Conservation (phyloP, 164 flowering plant species). For the Paratinospora sagittata region DNA sequence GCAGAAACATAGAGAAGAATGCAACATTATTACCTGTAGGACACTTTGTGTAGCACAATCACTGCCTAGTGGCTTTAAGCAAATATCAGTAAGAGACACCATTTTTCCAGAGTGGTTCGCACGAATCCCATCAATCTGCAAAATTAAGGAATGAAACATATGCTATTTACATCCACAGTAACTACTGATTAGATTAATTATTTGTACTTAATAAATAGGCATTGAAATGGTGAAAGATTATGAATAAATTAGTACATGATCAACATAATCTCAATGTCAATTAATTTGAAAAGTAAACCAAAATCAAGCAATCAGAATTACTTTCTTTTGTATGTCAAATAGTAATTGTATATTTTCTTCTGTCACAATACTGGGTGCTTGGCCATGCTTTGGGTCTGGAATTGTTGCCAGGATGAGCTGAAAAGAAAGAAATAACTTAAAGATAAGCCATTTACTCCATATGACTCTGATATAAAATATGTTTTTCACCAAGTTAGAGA, state of each 20-base stretch:
- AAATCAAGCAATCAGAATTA: constrained; percentile 18
- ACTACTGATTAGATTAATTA: not conserved
- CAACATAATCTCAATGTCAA: constrained; percentile 6
- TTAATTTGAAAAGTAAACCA: constrained; percentile 6
- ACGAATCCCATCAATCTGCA: constrained; percentile 69
- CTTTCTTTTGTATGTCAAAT: constrained; percentile 89
- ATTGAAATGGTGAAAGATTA: not conserved
- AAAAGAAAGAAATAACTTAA: constrained; percentile 10
- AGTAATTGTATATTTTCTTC: constrained; percentile 71
- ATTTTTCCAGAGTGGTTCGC: constrained; percentile 76
- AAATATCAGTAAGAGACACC: constrained; percentile 73
- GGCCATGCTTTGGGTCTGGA: constrained; percentile 44
- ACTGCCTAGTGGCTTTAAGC: constrained; percentile 87
- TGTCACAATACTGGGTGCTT: constrained; percentile 64
- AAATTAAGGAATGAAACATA: constrained; percentile 7
- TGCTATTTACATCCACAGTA: not conserved
- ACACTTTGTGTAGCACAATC: constrained; percentile 95
- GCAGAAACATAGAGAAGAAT: too few relatives aligned
- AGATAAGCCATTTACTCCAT: not conserved
- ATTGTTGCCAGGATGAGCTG: constrained; percentile 80
- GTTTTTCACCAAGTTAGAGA: too few relatives aligned
- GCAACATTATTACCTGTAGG: constrained; percentile 54
- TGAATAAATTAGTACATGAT: not conserved
- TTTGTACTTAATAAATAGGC: not conserved
- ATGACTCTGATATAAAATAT: not conserved